A percentile compares a stretch with the other conserved stretches of the same genome.
Conservation (phyloP, 176 grass and related monocot species). For the Musa beccarii region DNA sequence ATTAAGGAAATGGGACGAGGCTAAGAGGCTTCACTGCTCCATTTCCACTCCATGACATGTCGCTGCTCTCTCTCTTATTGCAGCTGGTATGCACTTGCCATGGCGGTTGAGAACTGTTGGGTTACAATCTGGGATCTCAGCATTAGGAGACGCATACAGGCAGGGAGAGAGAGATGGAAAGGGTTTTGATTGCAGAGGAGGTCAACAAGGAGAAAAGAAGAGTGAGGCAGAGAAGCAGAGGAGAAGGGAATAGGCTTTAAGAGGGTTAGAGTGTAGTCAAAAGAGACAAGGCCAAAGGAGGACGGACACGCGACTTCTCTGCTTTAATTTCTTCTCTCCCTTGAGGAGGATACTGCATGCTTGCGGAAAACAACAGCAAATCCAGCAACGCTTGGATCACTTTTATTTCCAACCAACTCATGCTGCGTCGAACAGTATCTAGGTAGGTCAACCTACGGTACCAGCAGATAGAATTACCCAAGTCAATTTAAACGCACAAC, state of each 20-base stretch:
- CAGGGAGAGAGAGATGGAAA: neutral
- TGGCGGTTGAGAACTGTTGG: too few relatives aligned
- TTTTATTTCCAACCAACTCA: neutral
- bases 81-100: too few relatives aligned
- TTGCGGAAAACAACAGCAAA: slow-evolving; percentile 3
- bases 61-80: too few relatives aligned
- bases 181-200: neutral
- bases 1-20: too few relatives aligned
- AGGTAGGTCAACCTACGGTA: too few relatives aligned
- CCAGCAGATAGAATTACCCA: too few relatives aligned
- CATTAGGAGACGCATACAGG: neutral
- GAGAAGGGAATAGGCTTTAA: neutral
- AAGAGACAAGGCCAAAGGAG: neutral
- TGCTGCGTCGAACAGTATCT: too few relatives aligned
- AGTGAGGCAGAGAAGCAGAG: too few relatives aligned
- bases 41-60: too few relatives aligned
- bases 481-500: too few relatives aligned
- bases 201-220: neutral
- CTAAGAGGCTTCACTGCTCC: too few relatives aligned
- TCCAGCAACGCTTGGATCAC: slow-evolving; percentile 7
- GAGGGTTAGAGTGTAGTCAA: neutral
- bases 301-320: neutral
- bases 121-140: too few relatives aligned
- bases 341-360: neutral
- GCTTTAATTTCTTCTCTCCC: neutral